Evolutionary conservation across 2,329 filamentous ascomycete genomes (phyloP).

Genomic region (Clonostachys chloroleuca): DNA sequence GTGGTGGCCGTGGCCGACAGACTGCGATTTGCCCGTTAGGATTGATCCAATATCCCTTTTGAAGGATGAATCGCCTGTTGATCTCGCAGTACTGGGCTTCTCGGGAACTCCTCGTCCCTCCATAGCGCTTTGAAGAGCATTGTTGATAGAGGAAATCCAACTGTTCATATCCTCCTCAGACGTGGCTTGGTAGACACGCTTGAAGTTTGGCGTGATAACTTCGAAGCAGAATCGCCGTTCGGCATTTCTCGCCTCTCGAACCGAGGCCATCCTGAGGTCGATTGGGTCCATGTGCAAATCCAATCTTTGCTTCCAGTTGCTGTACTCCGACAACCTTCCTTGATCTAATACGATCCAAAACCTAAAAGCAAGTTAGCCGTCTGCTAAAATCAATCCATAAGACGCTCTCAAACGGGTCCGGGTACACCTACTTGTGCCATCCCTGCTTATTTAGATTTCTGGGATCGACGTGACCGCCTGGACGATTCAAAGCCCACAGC

Average conservation of each 20-base stretch:
- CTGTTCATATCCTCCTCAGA: constrained; percentile 97
- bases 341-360: constrained; percentile 99
- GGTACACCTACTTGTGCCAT: constrained; percentile 84
- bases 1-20: constrained; percentile 44
- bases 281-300: constrained; percentile 98
- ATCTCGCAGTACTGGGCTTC: constrained; percentile 33
- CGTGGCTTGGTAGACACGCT: constrained; percentile 94
- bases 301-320: constrained; percentile 97
- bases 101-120: constrained; percentile 68
- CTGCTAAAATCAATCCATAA: not conserved
- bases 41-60: constrained; percentile 89
- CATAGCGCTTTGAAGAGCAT: constrained; percentile 91
- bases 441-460: constrained; percentile 94
- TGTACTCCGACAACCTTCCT: constrained; percentile 95
- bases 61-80: constrained; percentile 48
- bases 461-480: constrained; percentile 91
- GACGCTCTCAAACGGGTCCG: not conserved
- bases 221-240: constrained; percentile 97
- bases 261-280: constrained; percentile 93
- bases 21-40: constrained; percentile 85
- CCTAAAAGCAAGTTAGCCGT: constrained; percentile 34
- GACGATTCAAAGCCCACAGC: constrained; percentile 88
- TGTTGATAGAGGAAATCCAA: constrained; percentile 96
- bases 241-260: constrained; percentile 89
- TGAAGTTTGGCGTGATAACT: constrained; percentile 94